phyloP scores from a whole-genome alignment of 768 basidiomycete species.

The Psilocybe sp. region DNA sequence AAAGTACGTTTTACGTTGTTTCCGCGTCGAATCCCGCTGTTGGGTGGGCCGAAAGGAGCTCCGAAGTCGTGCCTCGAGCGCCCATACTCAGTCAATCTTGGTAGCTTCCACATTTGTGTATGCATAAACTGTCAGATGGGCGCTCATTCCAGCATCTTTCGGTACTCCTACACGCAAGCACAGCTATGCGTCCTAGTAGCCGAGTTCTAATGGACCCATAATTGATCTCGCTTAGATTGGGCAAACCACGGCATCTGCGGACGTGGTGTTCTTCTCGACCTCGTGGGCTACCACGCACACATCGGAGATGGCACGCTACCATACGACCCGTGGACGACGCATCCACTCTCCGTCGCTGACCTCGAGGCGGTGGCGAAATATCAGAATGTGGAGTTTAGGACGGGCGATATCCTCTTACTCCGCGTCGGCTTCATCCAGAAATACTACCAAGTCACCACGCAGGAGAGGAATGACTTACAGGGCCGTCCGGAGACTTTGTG shows the following conservation, averaged over 20 bases:
- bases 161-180: no score
- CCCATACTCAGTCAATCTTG: neutral
- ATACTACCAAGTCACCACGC: constrained; percentile 40
- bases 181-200: neutral
- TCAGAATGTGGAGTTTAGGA: constrained; percentile 56
- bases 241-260: constrained; percentile 69
- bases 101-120: neutral
- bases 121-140: neutral
- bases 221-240: constrained; percentile 46
- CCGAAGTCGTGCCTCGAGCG: neutral
- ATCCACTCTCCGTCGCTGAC: constrained; percentile 49
- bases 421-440: constrained; percentile 63
- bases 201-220: neutral
- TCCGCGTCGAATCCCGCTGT: neutral
- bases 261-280: constrained; percentile 64
- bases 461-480: constrained; percentile 40
- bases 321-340: constrained; percentile 62
- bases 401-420: constrained; percentile 59
- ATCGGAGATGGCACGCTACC: constrained; percentile 35
- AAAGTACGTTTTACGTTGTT: constrained; percentile 45
- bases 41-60: neutral
- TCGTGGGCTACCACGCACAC: constrained; percentile 51
- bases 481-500: constrained; percentile 52
- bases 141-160: neutral
- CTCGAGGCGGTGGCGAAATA: constrained; percentile 56